These are phyloP conservation scores for Rhodomyrtus psidioides DNA, from an alignment of 441 rosid genomes.

Conservation along the genomic window DNA sequence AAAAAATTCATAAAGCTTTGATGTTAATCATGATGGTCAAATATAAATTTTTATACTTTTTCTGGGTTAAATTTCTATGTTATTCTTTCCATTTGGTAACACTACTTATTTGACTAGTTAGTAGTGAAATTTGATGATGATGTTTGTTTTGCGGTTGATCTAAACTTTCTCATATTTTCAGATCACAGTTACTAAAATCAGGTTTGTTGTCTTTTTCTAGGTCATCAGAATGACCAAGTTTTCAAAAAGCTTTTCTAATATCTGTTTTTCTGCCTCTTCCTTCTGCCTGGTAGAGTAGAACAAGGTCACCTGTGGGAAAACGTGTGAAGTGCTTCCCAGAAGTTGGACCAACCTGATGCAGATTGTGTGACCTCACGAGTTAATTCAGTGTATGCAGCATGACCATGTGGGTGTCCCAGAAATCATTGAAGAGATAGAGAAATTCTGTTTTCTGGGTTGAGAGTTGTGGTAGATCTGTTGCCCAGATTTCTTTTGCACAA, in stretches of 20 bases:
- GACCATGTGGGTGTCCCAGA: conserved; percentile 90
- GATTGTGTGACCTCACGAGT: conserved; percentile 21
- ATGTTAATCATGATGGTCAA: not conserved
- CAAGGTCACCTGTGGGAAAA: conserved; percentile 57
- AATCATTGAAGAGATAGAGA: conserved; percentile 83
- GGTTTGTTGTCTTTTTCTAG: not conserved
- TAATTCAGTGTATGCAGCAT: conserved; percentile 32
- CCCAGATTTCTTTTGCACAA: conserved; percentile 19
- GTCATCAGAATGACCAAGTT: not conserved
- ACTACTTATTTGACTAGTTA: not conserved
- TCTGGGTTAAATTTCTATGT: not conserved
- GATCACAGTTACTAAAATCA: not conserved
- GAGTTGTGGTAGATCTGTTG: conserved; percentile 65
- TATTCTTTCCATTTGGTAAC: not conserved
- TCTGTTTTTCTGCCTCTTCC: not conserved
- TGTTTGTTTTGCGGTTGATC: not conserved
- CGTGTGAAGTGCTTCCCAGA: conserved; percentile 34
- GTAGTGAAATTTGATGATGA: too few relatives aligned
- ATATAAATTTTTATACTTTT: not conserved
- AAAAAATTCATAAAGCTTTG: not conserved
- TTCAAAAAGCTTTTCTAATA: not conserved
- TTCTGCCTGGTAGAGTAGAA: conserved; percentile 42
- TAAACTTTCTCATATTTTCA: not conserved
- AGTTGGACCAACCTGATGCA: conserved; percentile 11
- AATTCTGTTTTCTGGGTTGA: conserved; percentile 75